Base-by-base conservation (phyloP, 306 rosid species). In the Pachyrhizus erosus region DNA sequence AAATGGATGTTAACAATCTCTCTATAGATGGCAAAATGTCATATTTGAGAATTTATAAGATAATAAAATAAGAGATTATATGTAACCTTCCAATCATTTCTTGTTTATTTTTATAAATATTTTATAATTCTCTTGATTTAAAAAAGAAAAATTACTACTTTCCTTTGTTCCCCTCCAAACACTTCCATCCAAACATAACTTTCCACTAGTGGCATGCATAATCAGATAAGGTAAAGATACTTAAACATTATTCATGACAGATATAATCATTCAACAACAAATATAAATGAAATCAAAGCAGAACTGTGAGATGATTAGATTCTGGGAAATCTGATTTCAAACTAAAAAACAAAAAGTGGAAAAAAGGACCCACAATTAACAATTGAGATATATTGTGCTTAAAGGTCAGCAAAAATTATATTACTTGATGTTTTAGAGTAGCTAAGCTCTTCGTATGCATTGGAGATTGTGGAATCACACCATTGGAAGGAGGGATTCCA, bases 371-470 rank as follows among this genome's bases (percentile, higher is more conserved):
- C 23, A 40, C 13, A 31, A 39, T 61, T 26, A 42, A 31, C 20
- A 20, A 8, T 48, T 70, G 74, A 70, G 37, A 72, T 58, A 45
- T n/a, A 61, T 8, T 34, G 8, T 34, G 31, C 31, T 37, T 70
- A 76, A 62, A 69, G 62, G 33, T 49, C 45, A 75, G 65, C 40
- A 54, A 48, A 69, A 66, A 57, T 40, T 69, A 82, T 64, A 66
- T 43, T 81, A 94, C 98, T 92, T 91, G 98, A 82, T 94, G 97
- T 89, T 91, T 94, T 18, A 94, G 94, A 80, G 98, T 92, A 87
- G 97, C 98, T 84, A 94, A 86, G 90, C 97, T 92, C 87, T 94
- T 94, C 3, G 98, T 94, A 85, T 94, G 98, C 98, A 94, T 94
- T 1, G 98, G 98, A 90, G 98, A 94, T 84, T 94, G 98, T 49